These are phyloP conservation scores for Colletotrichum sublineola DNA, from an alignment of 2,329 filamentous ascomycete species.

Conservation along the genomic window DNA sequence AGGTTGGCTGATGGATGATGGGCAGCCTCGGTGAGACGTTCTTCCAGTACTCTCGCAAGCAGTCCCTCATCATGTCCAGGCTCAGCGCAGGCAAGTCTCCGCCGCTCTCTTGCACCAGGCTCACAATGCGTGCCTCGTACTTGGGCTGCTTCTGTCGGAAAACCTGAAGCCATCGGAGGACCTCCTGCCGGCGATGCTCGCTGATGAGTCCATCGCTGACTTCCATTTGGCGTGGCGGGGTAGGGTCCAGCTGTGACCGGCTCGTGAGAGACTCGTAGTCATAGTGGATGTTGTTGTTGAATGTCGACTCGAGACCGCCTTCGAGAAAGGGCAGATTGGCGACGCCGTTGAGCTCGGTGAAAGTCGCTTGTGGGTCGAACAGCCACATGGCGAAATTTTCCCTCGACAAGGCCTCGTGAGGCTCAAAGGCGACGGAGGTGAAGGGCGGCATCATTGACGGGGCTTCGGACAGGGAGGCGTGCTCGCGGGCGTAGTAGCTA, in stretches of 20 bases:
- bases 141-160: slow-evolving; percentile 60
- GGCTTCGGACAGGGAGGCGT: slow-evolving; percentile 49
- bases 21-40: slow-evolving; percentile 88
- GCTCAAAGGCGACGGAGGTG: slow-evolving; percentile 49
- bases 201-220: slow-evolving; percentile 59
- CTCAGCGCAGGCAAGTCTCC: slow-evolving; percentile 69
- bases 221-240: slow-evolving; percentile 56
- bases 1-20: slow-evolving; percentile 89
- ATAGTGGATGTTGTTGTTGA: slow-evolving; percentile 65
- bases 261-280: slow-evolving; percentile 65
- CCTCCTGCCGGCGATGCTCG: slow-evolving; percentile 60
- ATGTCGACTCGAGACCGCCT: slow-evolving; percentile 63
- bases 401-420: slow-evolving; percentile 53
- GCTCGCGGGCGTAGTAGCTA: slow-evolving; percentile 53
- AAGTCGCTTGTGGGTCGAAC: slow-evolving; percentile 60
- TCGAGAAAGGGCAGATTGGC: slow-evolving; percentile 62
- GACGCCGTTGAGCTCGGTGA: slow-evolving; percentile 57
- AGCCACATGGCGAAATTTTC: slow-evolving; percentile 66
- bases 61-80: slow-evolving; percentile 86
- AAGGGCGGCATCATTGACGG: slow-evolving; percentile 52
- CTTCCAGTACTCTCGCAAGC: slow-evolving; percentile 89
- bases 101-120: slow-evolving; percentile 53
- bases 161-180: slow-evolving; percentile 58
- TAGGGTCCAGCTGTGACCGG: slow-evolving; percentile 60
- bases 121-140: slow-evolving; percentile 48